A percentile compares a stretch with the other conserved stretches of the same genome.
Evolutionary conservation across 2,329 filamentous ascomycete genomes (phyloP).

Genomic region (Scedosporium apiospermum): DNA sequence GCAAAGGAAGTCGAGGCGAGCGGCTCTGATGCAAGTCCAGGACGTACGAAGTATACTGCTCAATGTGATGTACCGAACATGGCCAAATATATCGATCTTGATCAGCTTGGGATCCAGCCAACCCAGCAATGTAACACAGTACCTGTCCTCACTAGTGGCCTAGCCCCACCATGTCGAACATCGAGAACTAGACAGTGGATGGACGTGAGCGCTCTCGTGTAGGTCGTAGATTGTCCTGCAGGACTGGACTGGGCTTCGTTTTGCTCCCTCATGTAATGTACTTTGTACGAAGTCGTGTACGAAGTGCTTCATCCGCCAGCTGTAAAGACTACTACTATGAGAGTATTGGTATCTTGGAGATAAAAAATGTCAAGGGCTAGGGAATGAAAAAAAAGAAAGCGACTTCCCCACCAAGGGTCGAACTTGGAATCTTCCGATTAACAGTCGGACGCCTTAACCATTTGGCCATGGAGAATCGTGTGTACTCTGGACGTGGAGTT

Average conservation of each 20-base stretch:
- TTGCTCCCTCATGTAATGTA: too few species aligned
- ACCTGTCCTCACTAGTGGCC: background rate
- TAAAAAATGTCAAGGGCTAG: background rate
- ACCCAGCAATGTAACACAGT: background rate
- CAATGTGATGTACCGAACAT: too few species aligned
- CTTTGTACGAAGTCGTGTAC: too few species aligned
- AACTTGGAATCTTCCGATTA: slow-evolving; percentile 8
- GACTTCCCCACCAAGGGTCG: slow-evolving; percentile 7
- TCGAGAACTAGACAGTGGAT: too few species aligned
- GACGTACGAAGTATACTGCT: too few species aligned
- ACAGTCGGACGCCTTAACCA: slow-evolving; percentile 7
- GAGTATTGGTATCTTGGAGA: too few species aligned
- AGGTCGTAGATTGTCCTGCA: too few species aligned
- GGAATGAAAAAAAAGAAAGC: background rate
- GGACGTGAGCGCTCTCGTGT: too few species aligned
- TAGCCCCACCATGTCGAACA: background rate
- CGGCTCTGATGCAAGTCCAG: too few species aligned
- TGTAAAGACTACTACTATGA: background rate
- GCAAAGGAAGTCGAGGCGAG: too few species aligned
- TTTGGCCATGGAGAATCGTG: slow-evolving; percentile 6
- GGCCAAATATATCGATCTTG: background rate
- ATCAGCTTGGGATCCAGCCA: background rate
- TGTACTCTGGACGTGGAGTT: too few species aligned
- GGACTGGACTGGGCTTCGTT: too few species aligned
- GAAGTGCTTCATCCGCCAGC: background rate